Evolutionary conservation across 495 filamentous ascomycete species (phyloP).

Genomic region (Penicillium goetzii): DNA sequence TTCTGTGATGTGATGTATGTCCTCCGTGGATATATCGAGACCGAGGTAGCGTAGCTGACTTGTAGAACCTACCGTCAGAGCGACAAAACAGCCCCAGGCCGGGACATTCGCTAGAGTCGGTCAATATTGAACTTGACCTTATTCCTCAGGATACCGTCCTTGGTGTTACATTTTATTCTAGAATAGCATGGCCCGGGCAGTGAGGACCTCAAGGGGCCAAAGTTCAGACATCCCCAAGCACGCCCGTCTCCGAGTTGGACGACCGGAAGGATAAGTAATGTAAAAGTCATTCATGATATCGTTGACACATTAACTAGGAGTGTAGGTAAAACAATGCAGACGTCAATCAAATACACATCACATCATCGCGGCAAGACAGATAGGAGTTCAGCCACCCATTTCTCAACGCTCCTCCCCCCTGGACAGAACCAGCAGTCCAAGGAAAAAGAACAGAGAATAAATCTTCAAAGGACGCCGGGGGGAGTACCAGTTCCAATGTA

Average conservation of each 20-base stretch:
- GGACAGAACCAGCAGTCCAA: slow-evolving; percentile 26
- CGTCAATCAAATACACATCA: slow-evolving; percentile 26
- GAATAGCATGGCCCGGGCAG: too few species aligned
- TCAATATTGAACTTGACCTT: too few species aligned
- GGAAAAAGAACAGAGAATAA: neutral
- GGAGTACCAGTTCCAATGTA: neutral
- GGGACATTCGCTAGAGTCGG: too few species aligned
- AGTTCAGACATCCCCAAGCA: too few species aligned
- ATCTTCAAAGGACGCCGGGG: slow-evolving; percentile 5
- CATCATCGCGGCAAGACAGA: slow-evolving; percentile 21
- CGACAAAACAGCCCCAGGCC: too few species aligned
- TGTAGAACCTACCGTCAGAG: too few species aligned
- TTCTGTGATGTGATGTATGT: neutral
- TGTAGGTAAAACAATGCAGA: neutral
- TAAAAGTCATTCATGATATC: slow-evolving; percentile 28
- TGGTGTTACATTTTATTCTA: too few species aligned
- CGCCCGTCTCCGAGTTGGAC: too few species aligned
- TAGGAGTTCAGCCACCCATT: slow-evolving; percentile 12
- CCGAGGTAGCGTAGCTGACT: too few species aligned
- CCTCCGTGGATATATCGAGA: neutral
- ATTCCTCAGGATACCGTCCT: too few species aligned
- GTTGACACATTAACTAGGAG: slow-evolving; percentile 27
- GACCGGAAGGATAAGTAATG: too few species aligned
- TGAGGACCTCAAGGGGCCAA: too few species aligned
- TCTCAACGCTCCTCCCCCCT: neutral